Percentiles rank a stretch among this genome's conserved stretches.
These are phyloP conservation scores for Zarea fungicola DNA, from an alignment of 2,329 filamentous ascomycete genomes.

Conservation along the genomic window DNA sequence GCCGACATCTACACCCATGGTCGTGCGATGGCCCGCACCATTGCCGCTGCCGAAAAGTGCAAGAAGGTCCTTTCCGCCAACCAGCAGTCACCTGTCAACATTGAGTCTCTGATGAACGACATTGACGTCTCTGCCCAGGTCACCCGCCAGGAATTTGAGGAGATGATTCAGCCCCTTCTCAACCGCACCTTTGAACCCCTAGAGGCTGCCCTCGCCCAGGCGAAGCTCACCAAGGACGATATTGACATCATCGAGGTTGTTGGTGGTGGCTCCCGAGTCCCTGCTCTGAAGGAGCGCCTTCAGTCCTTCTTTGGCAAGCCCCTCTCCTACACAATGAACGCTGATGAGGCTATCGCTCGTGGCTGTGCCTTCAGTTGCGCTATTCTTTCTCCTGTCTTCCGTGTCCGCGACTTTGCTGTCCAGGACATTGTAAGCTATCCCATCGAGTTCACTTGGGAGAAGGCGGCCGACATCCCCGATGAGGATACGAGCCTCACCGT, in stretches of 20 bases:
- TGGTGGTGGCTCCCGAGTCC: constrained; percentile 90
- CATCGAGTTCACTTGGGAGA: constrained; percentile 98
- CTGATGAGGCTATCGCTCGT: constrained; percentile 93
- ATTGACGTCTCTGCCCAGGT: constrained; percentile 84
- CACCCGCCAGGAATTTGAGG: constrained; percentile 91
- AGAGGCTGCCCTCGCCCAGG: constrained; percentile 89
- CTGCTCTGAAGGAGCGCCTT: constrained; percentile 84
- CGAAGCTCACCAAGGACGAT: constrained; percentile 84
- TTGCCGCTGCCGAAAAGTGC: constrained; percentile 87
- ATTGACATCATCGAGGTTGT: constrained; percentile 93
- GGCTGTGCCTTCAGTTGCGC: constrained; percentile 97
- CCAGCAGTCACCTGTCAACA: constrained; percentile 85
- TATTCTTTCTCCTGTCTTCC: constrained; percentile 95
- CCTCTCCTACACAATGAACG: constrained; percentile 95
- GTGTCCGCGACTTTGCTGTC: constrained; percentile 94
- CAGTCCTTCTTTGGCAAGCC: constrained; percentile 86
- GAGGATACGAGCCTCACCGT: constrained; percentile 96
- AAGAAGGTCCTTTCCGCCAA: constrained; percentile 99
- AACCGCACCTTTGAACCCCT: constrained; percentile 67
- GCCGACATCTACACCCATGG: constrained; percentile 88
- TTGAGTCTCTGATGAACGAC: constrained; percentile 98
- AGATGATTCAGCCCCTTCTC: constrained; percentile 79
- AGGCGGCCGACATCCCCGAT: constrained; percentile 95
- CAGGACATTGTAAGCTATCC: constrained; percentile 98
- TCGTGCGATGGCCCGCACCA: constrained; percentile 83